Evolutionary conservation across 139 green algal species (phyloP).

Genomic region (Chlamydomonas sp.): DNA sequence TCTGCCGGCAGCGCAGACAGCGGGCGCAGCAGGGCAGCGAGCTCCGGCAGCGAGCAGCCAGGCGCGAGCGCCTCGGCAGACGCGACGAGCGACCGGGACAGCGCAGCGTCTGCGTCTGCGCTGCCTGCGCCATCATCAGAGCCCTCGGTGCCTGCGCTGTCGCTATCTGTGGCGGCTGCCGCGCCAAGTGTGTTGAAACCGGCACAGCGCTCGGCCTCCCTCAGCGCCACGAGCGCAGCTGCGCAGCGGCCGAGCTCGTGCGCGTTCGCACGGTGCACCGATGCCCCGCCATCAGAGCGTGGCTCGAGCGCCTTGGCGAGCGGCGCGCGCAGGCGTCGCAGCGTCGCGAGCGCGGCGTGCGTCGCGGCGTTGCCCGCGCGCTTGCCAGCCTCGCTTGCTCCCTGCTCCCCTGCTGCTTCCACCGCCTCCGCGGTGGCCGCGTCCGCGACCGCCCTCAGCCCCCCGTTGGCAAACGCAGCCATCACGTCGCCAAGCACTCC

Average conservation of each 20-base stretch:
- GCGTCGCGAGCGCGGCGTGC: background rate
- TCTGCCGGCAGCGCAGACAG: background rate
- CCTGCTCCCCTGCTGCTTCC: background rate
- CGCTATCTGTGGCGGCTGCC: background rate
- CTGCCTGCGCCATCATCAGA: no score
- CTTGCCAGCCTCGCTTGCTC: no score
- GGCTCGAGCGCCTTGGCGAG: background rate
- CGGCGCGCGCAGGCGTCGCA: background rate
- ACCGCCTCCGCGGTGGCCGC: background rate
- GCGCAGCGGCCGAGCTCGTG: background rate
- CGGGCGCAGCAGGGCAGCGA: background rate
- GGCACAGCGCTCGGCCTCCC: background rate
- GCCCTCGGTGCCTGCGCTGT: background rate
- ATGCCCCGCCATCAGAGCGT: no score
- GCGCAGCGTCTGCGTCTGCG: background rate
- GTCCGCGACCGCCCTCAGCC: background rate
- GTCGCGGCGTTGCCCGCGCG: no score
- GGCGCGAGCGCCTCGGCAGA: background rate
- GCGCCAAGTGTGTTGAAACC: background rate
- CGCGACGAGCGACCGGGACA: background rate
- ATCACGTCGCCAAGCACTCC: background rate
- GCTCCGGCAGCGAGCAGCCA: background rate
- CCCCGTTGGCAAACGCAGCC: background rate
- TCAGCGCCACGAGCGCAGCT: background rate
- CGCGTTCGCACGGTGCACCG: no score